Base-by-base conservation (phyloP, 2,329 filamentous ascomycete species). In the Monilinia aucupariae region DNA sequence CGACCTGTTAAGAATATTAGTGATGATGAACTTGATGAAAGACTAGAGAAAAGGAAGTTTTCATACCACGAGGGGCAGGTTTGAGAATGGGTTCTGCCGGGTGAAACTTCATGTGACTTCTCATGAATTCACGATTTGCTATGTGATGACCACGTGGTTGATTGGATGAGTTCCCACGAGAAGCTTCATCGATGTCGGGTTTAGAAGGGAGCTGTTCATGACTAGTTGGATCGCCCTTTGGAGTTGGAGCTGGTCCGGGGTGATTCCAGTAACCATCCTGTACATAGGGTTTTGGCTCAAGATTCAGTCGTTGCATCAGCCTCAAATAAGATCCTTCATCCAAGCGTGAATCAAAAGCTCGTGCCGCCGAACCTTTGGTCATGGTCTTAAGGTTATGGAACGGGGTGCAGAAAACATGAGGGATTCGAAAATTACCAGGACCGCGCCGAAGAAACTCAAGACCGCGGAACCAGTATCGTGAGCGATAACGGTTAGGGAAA, bases 251-350 rank as follows among this genome's bases (percentile, higher is more conserved):
- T n/a, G n/a, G 25, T 8, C 39, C 20, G 15, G 12, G 10, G 22
- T 22, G 1, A 4, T 32, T 10, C 53, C 27, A 32, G 39, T 22
- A 15, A 13, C 4, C 4, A 45, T 45, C 39, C 9, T 0, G 17
- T 9, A 17, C 12, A 32, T 45, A 55, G 20, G 3, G 6, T 13
- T 55, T 45, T 12, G 39, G 39, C 12, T 55, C 20, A 30, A 55
- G 53, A 55, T 55, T 45, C 8, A 55, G 27, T 55, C 53, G 27
- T 15, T 55, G 39, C 39, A 55, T 55, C 17, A 55, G n/a, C 39
- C 39, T 55, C 20, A 45, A 2, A 45, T 55, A 55, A 3, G 53
- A 55, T 32, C 39, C 53, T 22, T 45, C 27, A 45, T 55, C 53
- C 7, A 55, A 55, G 13, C 39, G 25, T 45, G 25, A n/a, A 32